A percentile compares a stretch with the other conserved stretches of the same genome.
These are phyloP conservation scores for Backusella luteola DNA, from an alignment of 192 early-diverging fungal species.

Conservation along the genomic window DNA sequence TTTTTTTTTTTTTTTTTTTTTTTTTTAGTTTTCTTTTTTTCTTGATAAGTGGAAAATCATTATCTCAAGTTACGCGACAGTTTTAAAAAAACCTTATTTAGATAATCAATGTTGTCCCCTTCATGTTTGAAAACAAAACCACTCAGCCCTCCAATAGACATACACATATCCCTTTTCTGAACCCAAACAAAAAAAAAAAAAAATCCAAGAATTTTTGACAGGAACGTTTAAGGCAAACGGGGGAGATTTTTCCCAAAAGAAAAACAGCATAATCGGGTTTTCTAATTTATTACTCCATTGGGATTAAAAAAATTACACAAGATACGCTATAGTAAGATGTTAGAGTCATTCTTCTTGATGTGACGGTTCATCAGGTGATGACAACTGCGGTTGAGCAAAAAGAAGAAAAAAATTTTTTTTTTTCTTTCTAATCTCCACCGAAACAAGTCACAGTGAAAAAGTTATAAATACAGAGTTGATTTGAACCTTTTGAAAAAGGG, in stretches of 20 bases:
- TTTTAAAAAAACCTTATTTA: neutral
- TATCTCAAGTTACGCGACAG: neutral
- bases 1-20: no score
- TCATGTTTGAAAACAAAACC: neutral
- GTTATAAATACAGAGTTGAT: neutral
- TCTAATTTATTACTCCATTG: neutral
- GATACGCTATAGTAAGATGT: neutral
- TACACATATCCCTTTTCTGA: neutral
- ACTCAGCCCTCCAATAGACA: neutral
- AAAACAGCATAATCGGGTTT: neutral
- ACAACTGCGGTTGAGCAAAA: neutral
- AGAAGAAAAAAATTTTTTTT: neutral
- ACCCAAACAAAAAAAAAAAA: neutral
- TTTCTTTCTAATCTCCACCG: neutral
- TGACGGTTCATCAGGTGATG: constrained; percentile 1
- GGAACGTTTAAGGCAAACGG: neutral
- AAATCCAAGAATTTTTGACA: neutral
- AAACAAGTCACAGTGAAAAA: neutral
- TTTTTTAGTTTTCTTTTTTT: neutral
- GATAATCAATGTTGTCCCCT: neutral
- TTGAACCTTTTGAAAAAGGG: neutral
- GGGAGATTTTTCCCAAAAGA: neutral
- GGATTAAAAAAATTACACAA: neutral
- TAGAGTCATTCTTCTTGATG: neutral
- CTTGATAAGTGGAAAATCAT: neutral